Evolutionary conservation across 208 protist species (phyloP).

Genomic region (Leishmania arabica): DNA sequence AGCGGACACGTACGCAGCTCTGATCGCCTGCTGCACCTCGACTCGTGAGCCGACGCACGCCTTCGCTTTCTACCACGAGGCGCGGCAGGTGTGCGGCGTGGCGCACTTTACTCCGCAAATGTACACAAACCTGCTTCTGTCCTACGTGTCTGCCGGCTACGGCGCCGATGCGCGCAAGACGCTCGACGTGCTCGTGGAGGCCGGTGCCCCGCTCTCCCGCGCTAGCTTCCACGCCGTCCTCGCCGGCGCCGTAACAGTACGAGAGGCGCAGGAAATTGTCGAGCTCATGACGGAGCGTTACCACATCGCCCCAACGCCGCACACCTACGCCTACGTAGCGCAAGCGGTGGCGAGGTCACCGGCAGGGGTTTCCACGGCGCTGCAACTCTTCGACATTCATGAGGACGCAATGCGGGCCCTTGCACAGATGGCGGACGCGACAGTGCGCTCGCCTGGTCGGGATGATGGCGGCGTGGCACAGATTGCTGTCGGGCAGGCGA

Average conservation of each 20-base stretch:
- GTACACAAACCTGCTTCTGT: conserved; percentile 80
- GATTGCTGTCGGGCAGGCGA: background rate
- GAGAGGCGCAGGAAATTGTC: conserved; percentile 78
- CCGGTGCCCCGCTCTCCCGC: conserved; percentile 70
- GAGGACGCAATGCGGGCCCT: conserved; percentile 49
- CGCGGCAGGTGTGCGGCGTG: conserved; percentile 49
- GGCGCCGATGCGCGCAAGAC: conserved; percentile 67
- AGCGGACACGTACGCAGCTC: conserved; percentile 72
- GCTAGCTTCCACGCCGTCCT: conserved; percentile 80
- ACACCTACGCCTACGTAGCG: conserved; percentile 78
- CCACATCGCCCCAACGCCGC: conserved; percentile 66
- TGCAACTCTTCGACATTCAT: conserved; percentile 79
- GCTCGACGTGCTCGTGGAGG: conserved; percentile 81
- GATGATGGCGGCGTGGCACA: background rate
- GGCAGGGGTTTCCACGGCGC: conserved; percentile 45
- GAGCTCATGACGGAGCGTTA: conserved; percentile 65
- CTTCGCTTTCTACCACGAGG: conserved; percentile 89
- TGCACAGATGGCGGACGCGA: conserved; percentile 17
- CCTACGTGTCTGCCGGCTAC: conserved; percentile 69
- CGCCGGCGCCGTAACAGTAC: conserved; percentile 52
- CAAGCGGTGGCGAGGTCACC: conserved; percentile 34
- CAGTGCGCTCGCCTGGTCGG: background rate
- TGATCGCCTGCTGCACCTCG: conserved; percentile 77
- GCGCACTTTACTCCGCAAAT: conserved; percentile 48
- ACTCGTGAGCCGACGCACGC: conserved; percentile 71